Percentiles rank a stretch among this genome's conserved stretches.
Evolutionary conservation across 257 asterid species (phyloP).

Genomic region (Plantago elongata): DNA sequence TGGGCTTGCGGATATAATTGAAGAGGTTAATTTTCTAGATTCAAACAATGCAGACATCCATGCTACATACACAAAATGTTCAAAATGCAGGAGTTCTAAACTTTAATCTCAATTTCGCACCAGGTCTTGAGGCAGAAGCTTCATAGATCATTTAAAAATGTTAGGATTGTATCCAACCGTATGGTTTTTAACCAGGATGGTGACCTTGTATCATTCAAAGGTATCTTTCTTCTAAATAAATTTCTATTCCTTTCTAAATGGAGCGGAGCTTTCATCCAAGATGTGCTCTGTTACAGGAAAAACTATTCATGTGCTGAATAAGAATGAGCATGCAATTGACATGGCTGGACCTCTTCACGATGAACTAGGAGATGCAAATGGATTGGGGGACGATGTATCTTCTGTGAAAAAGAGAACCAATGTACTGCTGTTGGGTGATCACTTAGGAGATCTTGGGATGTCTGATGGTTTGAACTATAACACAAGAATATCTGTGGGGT

Average conservation of each 20-base stretch:
- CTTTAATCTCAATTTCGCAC: constrained; percentile 26
- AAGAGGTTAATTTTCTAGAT: constrained; percentile 60
- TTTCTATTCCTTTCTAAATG: constrained; percentile 8
- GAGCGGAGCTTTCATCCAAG: constrained; percentile 2
- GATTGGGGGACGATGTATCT: constrained; percentile 40
- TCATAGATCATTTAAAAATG: constrained; percentile 75
- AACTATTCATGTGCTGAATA: constrained; percentile 86
- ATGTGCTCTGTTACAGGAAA: constrained; percentile 51
- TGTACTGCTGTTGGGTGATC: constrained; percentile 93
- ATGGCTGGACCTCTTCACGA: constrained; percentile 84
- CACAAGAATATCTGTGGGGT: constrained; percentile 82
- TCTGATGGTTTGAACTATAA: constrained; percentile 80
- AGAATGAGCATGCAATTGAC: constrained; percentile 93
- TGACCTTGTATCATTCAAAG: constrained; percentile 66
- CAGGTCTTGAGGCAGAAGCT: constrained; percentile 91
- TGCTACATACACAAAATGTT: neutral
- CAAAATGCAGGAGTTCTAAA: neutral
- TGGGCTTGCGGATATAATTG: constrained; percentile 92
- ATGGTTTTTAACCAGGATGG: constrained; percentile 81
- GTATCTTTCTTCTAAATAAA: constrained; percentile 24
- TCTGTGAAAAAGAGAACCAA: constrained; percentile 66
- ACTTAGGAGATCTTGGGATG: constrained; percentile 93
- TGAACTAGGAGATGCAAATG: constrained; percentile 42
- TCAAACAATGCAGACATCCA: constrained; percentile 5
- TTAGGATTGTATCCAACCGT: constrained; percentile 77